Evolutionary conservation across 1,284 basidiomycete genomes (phyloP).

Genomic region (Ceratobasidium theobromae): DNA sequence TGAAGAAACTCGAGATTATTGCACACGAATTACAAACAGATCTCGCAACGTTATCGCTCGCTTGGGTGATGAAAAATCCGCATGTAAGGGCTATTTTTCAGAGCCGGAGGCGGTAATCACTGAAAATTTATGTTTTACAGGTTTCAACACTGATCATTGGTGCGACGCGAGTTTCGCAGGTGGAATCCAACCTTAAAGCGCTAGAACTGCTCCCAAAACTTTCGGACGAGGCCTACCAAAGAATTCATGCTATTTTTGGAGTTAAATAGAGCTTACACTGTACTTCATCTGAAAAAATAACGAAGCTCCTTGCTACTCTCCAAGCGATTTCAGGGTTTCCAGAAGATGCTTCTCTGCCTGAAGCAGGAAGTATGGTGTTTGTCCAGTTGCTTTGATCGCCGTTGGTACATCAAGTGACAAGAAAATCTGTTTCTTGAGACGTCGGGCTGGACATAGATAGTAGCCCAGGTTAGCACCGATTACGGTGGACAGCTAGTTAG

Average conservation of each 20-base stretch:
- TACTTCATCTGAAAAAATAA: too few relatives aligned
- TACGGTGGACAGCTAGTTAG: background rate
- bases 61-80: slow-evolving; percentile 71
- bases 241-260: slow-evolving; percentile 65
- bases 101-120: background rate
- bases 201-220: slow-evolving; percentile 70
- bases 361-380: slow-evolving; percentile 51
- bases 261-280: too few relatives aligned
- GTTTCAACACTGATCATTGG: slow-evolving; percentile 68
- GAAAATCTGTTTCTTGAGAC: slow-evolving; percentile 66
- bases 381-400: slow-evolving; percentile 48
- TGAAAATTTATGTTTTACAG: slow-evolving; percentile 41
- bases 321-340: slow-evolving; percentile 46
- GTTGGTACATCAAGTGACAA: slow-evolving; percentile 65
- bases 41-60: slow-evolving; percentile 59
- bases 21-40: slow-evolving; percentile 12
- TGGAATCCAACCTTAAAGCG: slow-evolving; percentile 69
- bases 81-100: slow-evolving; percentile 47
- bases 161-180: slow-evolving; percentile 58
- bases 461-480: background rate
- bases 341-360: slow-evolving; percentile 62
- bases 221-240: slow-evolving; percentile 60
- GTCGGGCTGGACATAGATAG: slow-evolving; percentile 50
- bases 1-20: slow-evolving; percentile 9
- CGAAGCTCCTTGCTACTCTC: background rate